Conservation (phyloP, 2,329 filamentous ascomycete genomes). For the Rugonectria rugulosa region DNA sequence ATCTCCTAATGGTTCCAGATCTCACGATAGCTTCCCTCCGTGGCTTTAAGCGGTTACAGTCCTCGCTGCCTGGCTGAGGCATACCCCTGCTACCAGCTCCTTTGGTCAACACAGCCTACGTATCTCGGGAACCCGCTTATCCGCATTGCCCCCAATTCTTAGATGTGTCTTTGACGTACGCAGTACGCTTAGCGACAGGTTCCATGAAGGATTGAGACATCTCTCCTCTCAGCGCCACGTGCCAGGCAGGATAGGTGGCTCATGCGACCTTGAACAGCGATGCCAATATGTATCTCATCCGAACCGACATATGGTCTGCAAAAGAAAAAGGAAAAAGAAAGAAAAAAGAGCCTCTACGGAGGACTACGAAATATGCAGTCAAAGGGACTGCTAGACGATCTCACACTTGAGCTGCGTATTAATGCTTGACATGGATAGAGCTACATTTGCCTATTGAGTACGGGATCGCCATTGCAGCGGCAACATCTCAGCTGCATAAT, state of each 20-base stretch:
- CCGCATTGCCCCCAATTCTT: slow-evolving; percentile 13
- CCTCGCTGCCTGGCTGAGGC: slow-evolving; percentile 13
- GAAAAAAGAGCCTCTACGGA: too few species aligned
- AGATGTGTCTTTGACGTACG: slow-evolving; percentile 17
- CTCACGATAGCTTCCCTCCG: slow-evolving; percentile 24
- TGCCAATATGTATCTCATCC: too few species aligned
- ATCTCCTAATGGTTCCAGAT: slow-evolving; percentile 5
- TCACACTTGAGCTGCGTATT: background rate
- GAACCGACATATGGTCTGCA: too few species aligned
- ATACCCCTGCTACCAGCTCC: slow-evolving; percentile 17
- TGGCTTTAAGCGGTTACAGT: slow-evolving; percentile 14
- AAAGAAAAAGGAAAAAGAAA: too few species aligned
- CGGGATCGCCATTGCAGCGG: slow-evolving; percentile 24
- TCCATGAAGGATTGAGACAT: too few species aligned
- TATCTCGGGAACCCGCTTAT: slow-evolving; percentile 19
- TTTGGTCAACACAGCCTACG: slow-evolving; percentile 12
- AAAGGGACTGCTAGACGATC: too few species aligned
- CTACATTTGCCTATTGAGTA: slow-evolving; percentile 10
- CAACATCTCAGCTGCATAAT: slow-evolving; percentile 19
- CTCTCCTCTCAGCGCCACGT: background rate
- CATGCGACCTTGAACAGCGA: too few species aligned
- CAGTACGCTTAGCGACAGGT: background rate
- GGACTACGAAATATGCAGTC: too few species aligned
- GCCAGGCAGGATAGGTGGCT: background rate
- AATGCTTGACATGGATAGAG: slow-evolving; percentile 19